These are phyloP conservation scores for Globisporangium canariense DNA, from an alignment of 352 stramenopile species.

Conservation along the genomic window DNA sequence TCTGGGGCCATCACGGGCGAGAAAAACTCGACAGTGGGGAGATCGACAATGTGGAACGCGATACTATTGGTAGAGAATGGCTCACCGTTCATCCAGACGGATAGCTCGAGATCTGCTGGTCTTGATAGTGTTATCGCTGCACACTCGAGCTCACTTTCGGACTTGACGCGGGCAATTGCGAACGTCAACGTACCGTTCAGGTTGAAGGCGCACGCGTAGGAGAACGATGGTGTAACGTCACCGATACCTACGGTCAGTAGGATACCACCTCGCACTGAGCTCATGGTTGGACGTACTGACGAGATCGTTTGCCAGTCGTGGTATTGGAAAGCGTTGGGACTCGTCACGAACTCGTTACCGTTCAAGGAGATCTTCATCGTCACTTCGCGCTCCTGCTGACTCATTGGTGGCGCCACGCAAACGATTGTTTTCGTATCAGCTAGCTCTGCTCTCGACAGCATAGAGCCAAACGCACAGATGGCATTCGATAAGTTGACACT, in stretches of 20 bases:
- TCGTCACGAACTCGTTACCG: constrained; percentile 23
- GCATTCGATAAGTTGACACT: not conserved
- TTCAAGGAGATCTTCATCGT: constrained; percentile 24
- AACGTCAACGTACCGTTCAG: constrained; percentile 7
- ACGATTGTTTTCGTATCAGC: constrained; percentile 17
- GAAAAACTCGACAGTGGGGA: constrained; percentile 17
- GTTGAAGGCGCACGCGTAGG: constrained; percentile 34
- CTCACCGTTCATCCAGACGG: constrained; percentile 34
- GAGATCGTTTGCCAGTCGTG: constrained; percentile 21
- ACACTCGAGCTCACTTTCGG: constrained; percentile 7
- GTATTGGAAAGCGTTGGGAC: constrained; percentile 23
- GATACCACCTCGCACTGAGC: constrained; percentile 20
- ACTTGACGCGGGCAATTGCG: constrained; percentile 10
- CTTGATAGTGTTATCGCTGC: constrained; percentile 5
- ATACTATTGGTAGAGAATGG: constrained; percentile 26
- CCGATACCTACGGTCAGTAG: constrained; percentile 21
- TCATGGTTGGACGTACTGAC: constrained; percentile 25
- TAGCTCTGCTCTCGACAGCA: constrained; percentile 6
- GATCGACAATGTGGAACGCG: constrained; percentile 21
- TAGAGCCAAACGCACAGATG: constrained; percentile 31
- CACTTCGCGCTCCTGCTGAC: constrained; percentile 7
- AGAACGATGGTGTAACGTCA: constrained; percentile 5
- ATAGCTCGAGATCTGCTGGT: constrained; percentile 18
- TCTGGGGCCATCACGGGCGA: constrained; percentile 21
- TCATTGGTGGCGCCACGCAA: constrained; percentile 18